Evolutionary conservation across 192 early-diverging fungal species (phyloP), one percentile per base, ranked within the genome.

Genomic region (Coemansia sp.): DNA sequence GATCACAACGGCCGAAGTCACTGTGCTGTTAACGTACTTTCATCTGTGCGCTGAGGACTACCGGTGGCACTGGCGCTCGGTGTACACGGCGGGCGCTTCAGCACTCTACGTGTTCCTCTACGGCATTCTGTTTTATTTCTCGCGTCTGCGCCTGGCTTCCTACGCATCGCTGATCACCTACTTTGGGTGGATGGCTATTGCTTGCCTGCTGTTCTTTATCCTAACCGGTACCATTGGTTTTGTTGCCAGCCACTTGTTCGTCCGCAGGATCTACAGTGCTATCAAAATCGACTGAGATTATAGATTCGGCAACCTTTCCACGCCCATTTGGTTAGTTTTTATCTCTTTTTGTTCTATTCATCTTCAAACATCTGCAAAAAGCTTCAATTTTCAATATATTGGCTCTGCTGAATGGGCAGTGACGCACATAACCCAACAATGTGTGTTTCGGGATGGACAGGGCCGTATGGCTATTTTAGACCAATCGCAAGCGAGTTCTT

Each of bases 71-170:
- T 98, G 96, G 96, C 84, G 88, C 29, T 86, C 92, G 9, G 94
- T 97, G 74, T 84, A 92, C 50, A 89, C 94, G 1, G 86, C 89
- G 17, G 96, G 91, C 1, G 90, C 94, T 1, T 87, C 92, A 21
- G 90, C 90, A 2, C 65, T 90, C 37, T 97, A 98, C 70, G 89
- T 96, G 27, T 94, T 94, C 66, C 59, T 91, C 60, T 98, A 98
- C 66, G 89, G 91, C 2, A 78, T 94, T 41, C 81, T 94, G 74
- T 98, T 94, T 60, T 98, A 92, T 73, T 81, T 85, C 49, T 85
- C 89, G 7, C 87, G 86, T 32, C 83, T 93, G 49, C 85, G 89
- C 57, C 89, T 97, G 84, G 86, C 88, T 39, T 87, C 88, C 5
- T 82, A 88, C 19, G 90, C 92, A 39, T 89, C 89, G 60, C 82